Percentiles rank a stretch among this genome's conserved stretches.
Evolutionary conservation across 306 rosid genomes (phyloP).

Genomic region (Heteromeles arbutifolia): DNA sequence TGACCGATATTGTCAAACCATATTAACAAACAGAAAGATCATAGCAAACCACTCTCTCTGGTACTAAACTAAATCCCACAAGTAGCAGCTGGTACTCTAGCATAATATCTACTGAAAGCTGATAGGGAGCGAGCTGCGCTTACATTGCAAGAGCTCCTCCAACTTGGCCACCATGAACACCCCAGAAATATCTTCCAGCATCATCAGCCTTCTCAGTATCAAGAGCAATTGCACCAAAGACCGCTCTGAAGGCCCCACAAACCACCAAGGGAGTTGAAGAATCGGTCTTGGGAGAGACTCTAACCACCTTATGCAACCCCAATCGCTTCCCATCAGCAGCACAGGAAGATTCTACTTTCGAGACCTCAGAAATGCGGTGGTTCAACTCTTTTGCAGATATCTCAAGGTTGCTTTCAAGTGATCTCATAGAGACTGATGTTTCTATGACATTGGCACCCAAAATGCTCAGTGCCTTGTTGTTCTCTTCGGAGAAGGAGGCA

Average conservation of each 20-base stretch:
- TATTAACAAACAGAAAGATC: background rate
- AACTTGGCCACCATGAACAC: constrained; percentile 34
- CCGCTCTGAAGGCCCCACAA: constrained; percentile 68
- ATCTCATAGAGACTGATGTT: constrained; percentile 27
- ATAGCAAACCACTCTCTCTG: background rate
- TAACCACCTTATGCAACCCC: constrained; percentile 49
- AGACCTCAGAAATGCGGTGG: constrained; percentile 28
- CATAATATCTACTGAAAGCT: background rate
- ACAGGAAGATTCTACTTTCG: constrained; percentile 50
- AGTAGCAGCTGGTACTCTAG: background rate
- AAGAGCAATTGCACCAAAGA: constrained; percentile 65
- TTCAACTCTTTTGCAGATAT: constrained; percentile 41
- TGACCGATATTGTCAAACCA: background rate
- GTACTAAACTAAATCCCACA: background rate
- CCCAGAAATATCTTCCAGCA: constrained; percentile 55
- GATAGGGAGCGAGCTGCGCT: background rate
- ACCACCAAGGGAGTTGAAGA: constrained; percentile 49
- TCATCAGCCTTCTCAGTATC: constrained; percentile 36
- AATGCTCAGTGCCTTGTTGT: constrained; percentile 58
- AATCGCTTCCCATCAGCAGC: constrained; percentile 32
- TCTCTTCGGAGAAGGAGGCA: constrained; percentile 73
- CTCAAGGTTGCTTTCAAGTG: constrained; percentile 41
- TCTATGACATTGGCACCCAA: constrained; percentile 45
- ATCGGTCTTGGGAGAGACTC: constrained; percentile 59
- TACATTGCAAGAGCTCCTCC: constrained; percentile 21